Evolutionary conservation across 208 protist species (phyloP), one percentile per base, ranked within the genome.

Genomic region (Leishmania amazonensis): DNA sequence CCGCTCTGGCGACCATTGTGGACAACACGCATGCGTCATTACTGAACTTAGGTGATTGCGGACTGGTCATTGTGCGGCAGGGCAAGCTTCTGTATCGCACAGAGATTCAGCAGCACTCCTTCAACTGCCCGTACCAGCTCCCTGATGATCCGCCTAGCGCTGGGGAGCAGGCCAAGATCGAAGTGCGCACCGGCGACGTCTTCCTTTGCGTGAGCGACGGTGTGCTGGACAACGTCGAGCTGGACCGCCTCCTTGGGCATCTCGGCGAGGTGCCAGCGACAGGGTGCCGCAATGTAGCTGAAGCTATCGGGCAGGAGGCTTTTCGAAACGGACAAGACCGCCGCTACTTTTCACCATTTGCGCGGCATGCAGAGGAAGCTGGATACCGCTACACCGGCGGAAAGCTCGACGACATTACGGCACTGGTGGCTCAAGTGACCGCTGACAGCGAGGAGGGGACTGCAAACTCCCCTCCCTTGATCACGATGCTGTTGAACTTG

Each of bases 31-130:
- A 85, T 35, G 94, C 86, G 9, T 96, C 91, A 5, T 88, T 97
- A n/a, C 85, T 97, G 58, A 97, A 96, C 79, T 83, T 97, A 35
- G 95, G 95, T 67, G 95, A 97, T 85, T 97, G 95, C 72, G 95
- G 95, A 31, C 81, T 92, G 15, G 83, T 94, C 8, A 85, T 96
- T 21, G 42, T 96, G 82, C 89, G 95, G 15, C 83, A 91, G 38
- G 87, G 85, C 2, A 85, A 87, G 71, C 83, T 96, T 19, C 83
- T 97, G 40, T 95, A 90, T 75, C 88, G 85, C 11, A 92, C 92
- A 1, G 85, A 87, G 78, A 81, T 85, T 42, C 93, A 96, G 86
- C 93, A 97, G 81, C 95, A 97, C 76, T 87, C 83, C 54, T 97
- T 97, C 80, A 96, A 97, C 84, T 97, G 95, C 78, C 95, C 95